Evolutionary conservation across 2,329 filamentous ascomycete genomes (phyloP).

Genomic region (Lachnellula subtilissima): DNA sequence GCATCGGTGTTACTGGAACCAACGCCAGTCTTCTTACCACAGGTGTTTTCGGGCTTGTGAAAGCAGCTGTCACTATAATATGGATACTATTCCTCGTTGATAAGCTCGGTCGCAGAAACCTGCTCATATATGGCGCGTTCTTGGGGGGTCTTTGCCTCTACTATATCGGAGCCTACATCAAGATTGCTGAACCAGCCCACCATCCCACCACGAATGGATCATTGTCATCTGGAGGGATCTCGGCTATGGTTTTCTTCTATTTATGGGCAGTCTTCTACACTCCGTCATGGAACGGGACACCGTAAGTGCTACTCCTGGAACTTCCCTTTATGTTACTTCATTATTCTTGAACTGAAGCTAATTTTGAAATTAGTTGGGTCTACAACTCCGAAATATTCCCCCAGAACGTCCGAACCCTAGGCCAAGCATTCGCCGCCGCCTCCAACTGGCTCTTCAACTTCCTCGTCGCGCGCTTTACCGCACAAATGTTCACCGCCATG

Average conservation of each 20-base stretch:
- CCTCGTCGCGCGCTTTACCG: conserved; percentile 48
- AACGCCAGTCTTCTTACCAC: conserved; percentile 38
- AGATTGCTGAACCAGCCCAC: conserved; percentile 3
- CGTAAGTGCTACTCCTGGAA: conserved; percentile 34
- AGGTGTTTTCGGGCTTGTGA: conserved; percentile 35
- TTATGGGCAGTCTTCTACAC: conserved; percentile 48
- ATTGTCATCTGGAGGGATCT: conserved; percentile 38
- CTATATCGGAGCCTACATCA: conserved; percentile 13
- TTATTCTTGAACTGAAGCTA: no score
- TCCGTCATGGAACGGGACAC: conserved; percentile 63
- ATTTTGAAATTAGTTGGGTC: conserved; percentile 45
- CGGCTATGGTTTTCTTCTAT: conserved; percentile 19
- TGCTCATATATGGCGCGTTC: conserved; percentile 12
- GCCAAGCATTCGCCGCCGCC: conserved; percentile 56
- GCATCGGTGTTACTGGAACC: conserved; percentile 35
- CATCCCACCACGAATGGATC: neutral
- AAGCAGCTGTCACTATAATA: conserved; percentile 15
- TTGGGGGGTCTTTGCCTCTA: conserved; percentile 14
- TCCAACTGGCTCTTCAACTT: conserved; percentile 73
- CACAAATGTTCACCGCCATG: conserved; percentile 22
- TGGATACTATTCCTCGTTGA: conserved; percentile 21
- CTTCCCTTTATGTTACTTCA: no score
- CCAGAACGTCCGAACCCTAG: conserved; percentile 44
- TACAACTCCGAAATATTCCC: conserved; percentile 64
- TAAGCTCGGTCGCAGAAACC: conserved; percentile 15